Percentiles rank a stretch among this genome's conserved stretches.
phyloP scores from a whole-genome alignment of 78 protist genomes.

The Dictyostelium intermedium region DNA sequence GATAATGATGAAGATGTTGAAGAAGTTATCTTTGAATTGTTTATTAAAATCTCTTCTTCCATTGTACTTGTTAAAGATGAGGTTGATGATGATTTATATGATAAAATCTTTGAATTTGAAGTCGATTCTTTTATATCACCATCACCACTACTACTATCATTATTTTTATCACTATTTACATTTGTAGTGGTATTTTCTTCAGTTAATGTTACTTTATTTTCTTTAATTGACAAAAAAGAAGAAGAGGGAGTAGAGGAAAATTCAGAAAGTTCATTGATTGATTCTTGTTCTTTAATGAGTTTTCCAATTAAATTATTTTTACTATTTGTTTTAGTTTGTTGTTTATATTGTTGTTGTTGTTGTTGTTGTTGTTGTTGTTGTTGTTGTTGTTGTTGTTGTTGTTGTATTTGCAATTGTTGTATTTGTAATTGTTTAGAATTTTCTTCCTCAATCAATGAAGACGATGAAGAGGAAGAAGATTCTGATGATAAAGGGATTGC shows the following conservation, averaged over 20 bases:
- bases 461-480: background rate
- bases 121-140: too few relatives aligned
- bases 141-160: background rate
- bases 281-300: conserved; percentile 3
- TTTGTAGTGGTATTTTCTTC: background rate
- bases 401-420: background rate
- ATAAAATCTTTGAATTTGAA: background rate
- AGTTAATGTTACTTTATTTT: background rate
- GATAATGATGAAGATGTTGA: background rate
- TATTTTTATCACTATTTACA: background rate
- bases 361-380: background rate
- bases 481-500: background rate
- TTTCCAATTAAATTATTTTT: background rate
- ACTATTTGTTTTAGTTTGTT: background rate
- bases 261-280: background rate
- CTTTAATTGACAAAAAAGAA: background rate
- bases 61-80: background rate
- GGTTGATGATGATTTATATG: background rate
- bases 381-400: background rate
- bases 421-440: background rate
- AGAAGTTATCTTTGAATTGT: background rate
- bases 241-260: background rate
- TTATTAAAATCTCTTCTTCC: background rate
- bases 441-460: background rate
- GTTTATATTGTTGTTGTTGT: background rate